Base-by-base conservation (phyloP, 2,329 filamentous ascomycete genomes). In the Nemania abortiva region DNA sequence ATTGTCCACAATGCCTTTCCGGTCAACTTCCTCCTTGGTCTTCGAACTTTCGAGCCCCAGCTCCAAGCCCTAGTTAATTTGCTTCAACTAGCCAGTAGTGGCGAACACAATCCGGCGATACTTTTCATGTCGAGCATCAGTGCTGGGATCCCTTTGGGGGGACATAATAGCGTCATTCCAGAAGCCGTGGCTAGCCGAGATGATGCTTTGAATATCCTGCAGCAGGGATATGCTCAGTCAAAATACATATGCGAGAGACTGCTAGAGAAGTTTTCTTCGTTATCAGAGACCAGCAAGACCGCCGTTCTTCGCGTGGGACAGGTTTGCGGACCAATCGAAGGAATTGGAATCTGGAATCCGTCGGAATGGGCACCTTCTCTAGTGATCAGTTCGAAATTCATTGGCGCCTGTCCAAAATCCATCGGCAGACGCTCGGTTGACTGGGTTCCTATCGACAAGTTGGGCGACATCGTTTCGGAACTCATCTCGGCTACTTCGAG, bases 161-260 rank as follows among this genome's bases (percentile, higher is more conserved):
- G 53, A 18, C 13, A 66, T 11, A 24, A 20, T 13, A 37, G 63
- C 18, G 49, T 63, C 2, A 69, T 76, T 1, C 72, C 72, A 2
- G 74, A 76, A 65, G 70, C 62, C 11, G 50, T 53, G 22, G 24
- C 65, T 74, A 22, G 57, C 13, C 55, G 65, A 20, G 68, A 70
- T 5, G 49, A 62, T 27, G 63, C 65, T 2, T 59, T 27, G 56
- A 7, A 54, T 29, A 65, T 74, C 24, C 56, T 72, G 10, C 52
- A 64, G 18, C 74, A 78, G 62, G 77, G 77, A 2, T 78, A 78
- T 42, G 75, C 73, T 6, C 66, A 66, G 6, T 71, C 74, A 4
- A 78, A 78, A 61, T 73, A 76, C 31, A 62, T 76, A 3, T 73
- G 74, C 49, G 76, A 77, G 65, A 64, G 71, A 9, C 54, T 78